Evolutionary conservation across 2,329 filamentous ascomycete species (phyloP).

Genomic region (Aspergillus novofumigatus): DNA sequence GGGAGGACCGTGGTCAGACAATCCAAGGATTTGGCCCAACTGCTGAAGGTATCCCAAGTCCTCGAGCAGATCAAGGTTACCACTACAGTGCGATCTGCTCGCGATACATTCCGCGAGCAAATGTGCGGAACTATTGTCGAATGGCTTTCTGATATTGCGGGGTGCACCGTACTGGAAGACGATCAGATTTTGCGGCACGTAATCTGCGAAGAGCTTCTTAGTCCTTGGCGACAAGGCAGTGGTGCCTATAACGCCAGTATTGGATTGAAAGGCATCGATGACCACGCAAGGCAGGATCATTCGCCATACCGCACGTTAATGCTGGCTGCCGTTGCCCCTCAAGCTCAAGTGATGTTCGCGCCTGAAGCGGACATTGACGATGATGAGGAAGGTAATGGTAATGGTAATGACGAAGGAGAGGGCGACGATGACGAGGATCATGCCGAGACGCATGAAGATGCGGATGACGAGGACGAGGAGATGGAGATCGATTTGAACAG

Average conservation of each 20-base stretch:
- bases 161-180: conserved; percentile 79
- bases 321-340: conserved; percentile 34
- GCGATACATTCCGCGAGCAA: conserved; percentile 94
- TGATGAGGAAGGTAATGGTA: conserved; percentile 29
- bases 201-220: conserved; percentile 88
- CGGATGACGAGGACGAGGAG: conserved; percentile 45
- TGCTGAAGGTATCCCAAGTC: conserved; percentile 75
- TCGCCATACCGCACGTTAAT: conserved; percentile 36
- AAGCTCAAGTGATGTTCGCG: conserved; percentile 41
- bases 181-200: conserved; percentile 71
- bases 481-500: conserved; percentile 24
- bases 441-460: conserved; percentile 38
- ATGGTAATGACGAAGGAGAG: conserved; percentile 42
- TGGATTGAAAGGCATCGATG: conserved; percentile 74
- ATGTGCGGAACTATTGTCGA: conserved; percentile 98
- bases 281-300: conserved; percentile 66
- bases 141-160: conserved; percentile 90
- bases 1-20: conserved; percentile 83
- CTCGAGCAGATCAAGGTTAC: conserved; percentile 96
- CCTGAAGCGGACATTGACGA: conserved; percentile 45
- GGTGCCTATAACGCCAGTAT: conserved; percentile 73
- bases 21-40: conserved; percentile 63
- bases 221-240: conserved; percentile 82
- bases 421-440: conserved; percentile 48
- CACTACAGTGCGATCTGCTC: conserved; percentile 85